These are phyloP conservation scores for Trichomonascus vanleenenianus DNA, from an alignment of 805 yeast genomes.

Conservation along the genomic window DNA sequence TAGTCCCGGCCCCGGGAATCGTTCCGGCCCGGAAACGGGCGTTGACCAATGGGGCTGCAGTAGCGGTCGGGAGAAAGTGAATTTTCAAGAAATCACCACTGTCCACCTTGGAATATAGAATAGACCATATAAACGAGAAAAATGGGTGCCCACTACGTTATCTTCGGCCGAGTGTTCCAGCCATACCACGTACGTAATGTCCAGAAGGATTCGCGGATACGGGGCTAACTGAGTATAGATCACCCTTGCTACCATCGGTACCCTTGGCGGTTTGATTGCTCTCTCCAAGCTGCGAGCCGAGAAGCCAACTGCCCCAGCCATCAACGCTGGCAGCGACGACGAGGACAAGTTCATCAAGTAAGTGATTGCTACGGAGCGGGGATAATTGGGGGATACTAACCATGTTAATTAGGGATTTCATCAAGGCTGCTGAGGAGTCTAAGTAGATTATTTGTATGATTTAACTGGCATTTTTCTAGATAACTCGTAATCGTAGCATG, in stretches of 20 bases:
- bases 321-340: slow-evolving; percentile 74
- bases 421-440: slow-evolving; percentile 38
- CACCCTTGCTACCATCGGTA: slow-evolving; percentile 73
- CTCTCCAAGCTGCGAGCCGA: slow-evolving; percentile 68
- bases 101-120: neutral
- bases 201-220: too few relatives aligned
- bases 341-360: slow-evolving; percentile 73
- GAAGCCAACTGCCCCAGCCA: slow-evolving; percentile 54
- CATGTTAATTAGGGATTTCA: slow-evolving; percentile 42
- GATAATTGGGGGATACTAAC: neutral
- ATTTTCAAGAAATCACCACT: slow-evolving; percentile 1
- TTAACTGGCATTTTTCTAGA: neutral
- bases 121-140: slow-evolving; percentile 6
- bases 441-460: neutral
- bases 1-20: neutral
- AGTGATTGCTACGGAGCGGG: slow-evolving; percentile 8
- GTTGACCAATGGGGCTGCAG: too few relatives aligned
- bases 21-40: too few relatives aligned
- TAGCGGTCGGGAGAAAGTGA: neutral
- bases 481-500: neutral
- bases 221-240: slow-evolving; percentile 33
- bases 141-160: slow-evolving; percentile 82
- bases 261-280: slow-evolving; percentile 51
- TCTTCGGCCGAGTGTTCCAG: slow-evolving; percentile 76
- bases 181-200: slow-evolving; percentile 61